These are phyloP conservation scores for Bretziella fagacearum DNA, from an alignment of 2,329 filamentous ascomycete genomes.

Conservation along the genomic window DNA sequence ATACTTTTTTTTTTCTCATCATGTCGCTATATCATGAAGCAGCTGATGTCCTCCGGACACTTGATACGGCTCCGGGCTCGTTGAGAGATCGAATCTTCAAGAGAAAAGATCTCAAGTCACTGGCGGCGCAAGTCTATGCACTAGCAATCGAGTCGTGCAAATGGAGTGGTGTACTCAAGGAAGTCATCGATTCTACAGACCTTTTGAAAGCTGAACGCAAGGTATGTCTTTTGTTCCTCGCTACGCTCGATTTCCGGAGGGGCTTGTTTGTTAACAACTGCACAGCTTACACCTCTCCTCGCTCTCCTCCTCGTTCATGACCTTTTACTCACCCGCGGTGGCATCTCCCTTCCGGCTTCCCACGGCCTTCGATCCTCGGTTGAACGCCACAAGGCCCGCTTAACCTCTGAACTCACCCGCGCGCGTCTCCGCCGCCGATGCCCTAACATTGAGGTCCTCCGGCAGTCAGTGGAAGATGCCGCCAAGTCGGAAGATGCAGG, in stretches of 20 bases:
- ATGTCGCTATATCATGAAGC: conserved; percentile 98
- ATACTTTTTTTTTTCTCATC: background rate
- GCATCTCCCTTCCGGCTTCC: conserved; percentile 61
- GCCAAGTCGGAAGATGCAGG: conserved; percentile 33
- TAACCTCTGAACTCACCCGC: conserved; percentile 69
- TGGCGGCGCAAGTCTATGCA: conserved; percentile 70
- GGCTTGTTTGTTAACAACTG: conserved; percentile 18
- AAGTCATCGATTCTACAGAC: conserved; percentile 70
- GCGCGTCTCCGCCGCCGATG: conserved; percentile 56
- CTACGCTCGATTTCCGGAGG: background rate
- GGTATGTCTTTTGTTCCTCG: conserved; percentile 31
- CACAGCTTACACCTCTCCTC: conserved; percentile 60
- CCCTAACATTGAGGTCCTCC: conserved; percentile 49
- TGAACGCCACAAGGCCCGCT: conserved; percentile 63
- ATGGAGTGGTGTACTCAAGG: conserved; percentile 74
- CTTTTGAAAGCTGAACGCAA: conserved; percentile 69
- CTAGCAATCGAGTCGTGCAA: conserved; percentile 74
- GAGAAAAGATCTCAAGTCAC: conserved; percentile 56
- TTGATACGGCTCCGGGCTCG: conserved; percentile 54
- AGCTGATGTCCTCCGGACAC: conserved; percentile 47
- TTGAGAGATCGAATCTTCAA: conserved; percentile 74
- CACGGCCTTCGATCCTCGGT: conserved; percentile 64
- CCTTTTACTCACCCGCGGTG: conserved; percentile 60
- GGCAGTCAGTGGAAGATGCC: conserved; percentile 35
- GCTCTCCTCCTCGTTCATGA: conserved; percentile 76